Conservation (phyloP, 306 rosid genomes). For the Cyclanthera cordifolia region DNA sequence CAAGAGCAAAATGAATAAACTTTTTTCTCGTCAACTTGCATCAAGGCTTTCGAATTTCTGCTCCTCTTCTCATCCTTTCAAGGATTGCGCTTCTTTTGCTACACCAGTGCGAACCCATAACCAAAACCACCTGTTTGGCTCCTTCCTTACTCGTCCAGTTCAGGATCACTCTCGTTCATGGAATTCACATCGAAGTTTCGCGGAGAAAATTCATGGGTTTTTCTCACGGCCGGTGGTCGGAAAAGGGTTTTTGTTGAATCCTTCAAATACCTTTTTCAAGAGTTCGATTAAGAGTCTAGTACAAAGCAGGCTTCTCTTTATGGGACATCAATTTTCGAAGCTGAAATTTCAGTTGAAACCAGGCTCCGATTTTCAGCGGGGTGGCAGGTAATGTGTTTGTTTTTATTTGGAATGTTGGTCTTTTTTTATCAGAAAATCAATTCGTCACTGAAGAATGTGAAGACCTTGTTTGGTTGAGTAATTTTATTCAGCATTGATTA, state of each 20-base stretch:
- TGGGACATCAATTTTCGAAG: conserved; percentile 22
- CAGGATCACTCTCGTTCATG: conserved; percentile 26
- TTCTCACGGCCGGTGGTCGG: conserved; percentile 29
- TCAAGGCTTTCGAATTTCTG: conserved; percentile 23
- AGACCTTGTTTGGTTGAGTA: not conserved
- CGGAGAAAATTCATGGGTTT: conserved; percentile 25
- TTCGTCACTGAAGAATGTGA: not conserved
- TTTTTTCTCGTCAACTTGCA: conserved; percentile 24
- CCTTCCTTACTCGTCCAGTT: conserved; percentile 17
- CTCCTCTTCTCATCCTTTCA: conserved; percentile 17
- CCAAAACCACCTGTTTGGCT: conserved; percentile 21
- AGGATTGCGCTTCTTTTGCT: conserved; percentile 20
- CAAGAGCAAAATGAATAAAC: conserved; percentile 32
- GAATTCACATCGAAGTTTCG: conserved; percentile 20
- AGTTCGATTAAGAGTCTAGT: conserved; percentile 17
- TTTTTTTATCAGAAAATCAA: not conserved
- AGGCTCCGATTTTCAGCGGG: conserved; percentile 7
- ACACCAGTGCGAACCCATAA: conserved; percentile 21
- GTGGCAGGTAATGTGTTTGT: conserved; percentile 37
- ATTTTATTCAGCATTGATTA: not conserved
- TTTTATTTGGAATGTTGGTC: not conserved
- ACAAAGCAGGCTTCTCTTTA: conserved; percentile 22
- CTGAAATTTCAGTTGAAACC: conserved; percentile 23
- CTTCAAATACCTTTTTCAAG: conserved; percentile 27
- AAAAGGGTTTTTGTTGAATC: conserved; percentile 19